Evolutionary conservation across 2,329 filamentous ascomycete species (phyloP).

Genomic region (Zymoseptoria crescenta): DNA sequence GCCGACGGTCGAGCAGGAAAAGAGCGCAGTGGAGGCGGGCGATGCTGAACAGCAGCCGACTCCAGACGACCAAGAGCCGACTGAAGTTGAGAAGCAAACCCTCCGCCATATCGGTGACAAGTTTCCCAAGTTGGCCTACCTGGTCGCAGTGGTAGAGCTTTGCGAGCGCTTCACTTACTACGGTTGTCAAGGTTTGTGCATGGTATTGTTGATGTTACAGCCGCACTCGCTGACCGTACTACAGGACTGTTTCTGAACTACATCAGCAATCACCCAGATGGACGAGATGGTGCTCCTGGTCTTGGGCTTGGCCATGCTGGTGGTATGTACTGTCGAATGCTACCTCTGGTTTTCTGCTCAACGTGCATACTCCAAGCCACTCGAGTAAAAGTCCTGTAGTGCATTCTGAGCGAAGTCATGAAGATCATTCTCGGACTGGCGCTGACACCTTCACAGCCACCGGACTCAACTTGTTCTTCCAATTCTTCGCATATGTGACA

Average conservation of each 20-base stretch:
- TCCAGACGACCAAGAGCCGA: constrained; percentile 32
- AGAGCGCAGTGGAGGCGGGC: constrained; percentile 1
- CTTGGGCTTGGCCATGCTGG: constrained; percentile 35
- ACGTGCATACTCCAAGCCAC: too few species aligned
- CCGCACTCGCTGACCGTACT: constrained; percentile 7
- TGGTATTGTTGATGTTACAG: background rate
- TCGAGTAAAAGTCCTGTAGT: too few species aligned
- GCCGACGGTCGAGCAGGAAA: constrained; percentile 11
- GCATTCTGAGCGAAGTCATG: too few species aligned
- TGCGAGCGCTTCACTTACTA: constrained; percentile 41
- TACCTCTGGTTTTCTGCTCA: too few species aligned
- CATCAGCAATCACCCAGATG: constrained; percentile 36
- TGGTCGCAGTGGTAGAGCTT: constrained; percentile 44
- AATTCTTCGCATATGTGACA: constrained; percentile 43
- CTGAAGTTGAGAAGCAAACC: constrained; percentile 35
- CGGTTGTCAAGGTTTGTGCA: constrained; percentile 1
- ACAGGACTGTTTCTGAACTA: constrained; percentile 44
- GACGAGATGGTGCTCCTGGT: constrained; percentile 34
- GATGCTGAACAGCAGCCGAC: constrained; percentile 17
- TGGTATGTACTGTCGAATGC: constrained; percentile 29
- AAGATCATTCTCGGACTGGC: background rate
- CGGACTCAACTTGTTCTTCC: constrained; percentile 40
- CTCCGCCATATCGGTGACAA: constrained; percentile 41
- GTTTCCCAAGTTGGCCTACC: constrained; percentile 39
- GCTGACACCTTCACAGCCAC: constrained; percentile 28